Base-by-base conservation (phyloP, 805 yeast species). In the Tetrapisispora namnaoensis region DNA sequence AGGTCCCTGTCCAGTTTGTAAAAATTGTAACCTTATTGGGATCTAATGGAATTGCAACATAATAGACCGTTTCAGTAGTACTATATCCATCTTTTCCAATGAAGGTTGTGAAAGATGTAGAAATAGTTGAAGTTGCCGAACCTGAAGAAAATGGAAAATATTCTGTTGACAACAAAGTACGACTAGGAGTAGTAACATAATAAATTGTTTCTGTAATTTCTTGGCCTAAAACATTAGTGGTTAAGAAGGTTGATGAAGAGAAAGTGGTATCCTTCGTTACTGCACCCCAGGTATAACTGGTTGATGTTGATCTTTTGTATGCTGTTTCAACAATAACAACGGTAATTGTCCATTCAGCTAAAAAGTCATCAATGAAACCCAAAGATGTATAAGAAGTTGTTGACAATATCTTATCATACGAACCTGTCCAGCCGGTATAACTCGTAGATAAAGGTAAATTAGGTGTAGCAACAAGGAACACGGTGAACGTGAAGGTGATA, bases 31-130 rank as follows among this genome's bases (percentile, higher is more conserved):
- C 13, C 3, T 16, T n/a, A 1, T 6, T 17, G 10, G 35, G 11
- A 20, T 36, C 17, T 17, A 24, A n/a, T n/a, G 46, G 35, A 4
- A 11, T 37, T 2, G 36, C 47, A 30, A 45, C 42, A 32, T 45
- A 45, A 30, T 45, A 45, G n/a, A 45, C 32, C 2, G 37, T 45
- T 9, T 37, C 42, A 5, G 47, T 45, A 13, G 46, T 43, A 14
- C 16, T 21, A 4, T 7, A 21, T 11, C 34, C 45, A 22, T 43
- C 45, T 1, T 14, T 16, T 7, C 45, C 45, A 21, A 16, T 10
- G 18, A 30, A 28, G 17, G 8, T 17, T 4, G 13, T 30, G 3
- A 18, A 10, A 7, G 22, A 9, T 16, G 40, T 34, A 7, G 45
- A 43, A 11, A 34, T 21, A 3, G 40, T 43, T n/a, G 34, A 6